Evolutionary conservation across 441 rosid genomes (phyloP), one percentile per base, ranked within the genome.

Genomic region (Brassica balearica): DNA sequence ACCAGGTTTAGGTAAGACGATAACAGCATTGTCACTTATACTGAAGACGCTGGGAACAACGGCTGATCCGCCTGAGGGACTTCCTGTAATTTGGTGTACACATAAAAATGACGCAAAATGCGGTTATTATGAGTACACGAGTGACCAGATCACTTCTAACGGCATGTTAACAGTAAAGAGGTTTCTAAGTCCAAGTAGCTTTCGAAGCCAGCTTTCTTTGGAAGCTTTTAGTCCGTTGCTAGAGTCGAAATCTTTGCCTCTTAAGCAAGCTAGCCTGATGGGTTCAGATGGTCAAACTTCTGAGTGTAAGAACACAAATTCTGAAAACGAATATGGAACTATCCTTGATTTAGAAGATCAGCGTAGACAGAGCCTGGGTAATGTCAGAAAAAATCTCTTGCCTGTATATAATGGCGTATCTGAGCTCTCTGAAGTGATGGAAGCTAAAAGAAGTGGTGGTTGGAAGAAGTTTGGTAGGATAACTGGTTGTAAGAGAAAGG

Each of bases 1-100:
- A 83, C 99, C 99, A 75, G 99, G 99, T 76, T 84, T 95, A 69
- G 99, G 99, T 79, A 95, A 95, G 86, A 95, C 99, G 15, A 83
- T 95, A 73, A 93, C 99, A 80, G 90, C 98, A 55, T 90, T 95
- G 10, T 88, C 99, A 72, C 90, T 95, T 73, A 88, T 95, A 73
- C 85, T 95, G 78, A 95, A 95, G 88, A 91, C 98, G 15, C 93
- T 76, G 77, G 98, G 99, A 79, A 90, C 85, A 53, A 62, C 88
- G 80, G 91, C 97, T 68, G 92, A 92, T 71, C 91, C 97, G 19
- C 98, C 97, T 14, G 86, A 86, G 61, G 96, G 92, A 63, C 83
- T 82, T 77, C 91, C 88, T 81, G 71, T 88, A 43, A 69, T 83
- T 56, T 88, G 98, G 99, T 95, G 97, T 84, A 76, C 85, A 0